Evolutionary conservation across 345 rosid species (phyloP).

Genomic region (Angophora floribunda): DNA sequence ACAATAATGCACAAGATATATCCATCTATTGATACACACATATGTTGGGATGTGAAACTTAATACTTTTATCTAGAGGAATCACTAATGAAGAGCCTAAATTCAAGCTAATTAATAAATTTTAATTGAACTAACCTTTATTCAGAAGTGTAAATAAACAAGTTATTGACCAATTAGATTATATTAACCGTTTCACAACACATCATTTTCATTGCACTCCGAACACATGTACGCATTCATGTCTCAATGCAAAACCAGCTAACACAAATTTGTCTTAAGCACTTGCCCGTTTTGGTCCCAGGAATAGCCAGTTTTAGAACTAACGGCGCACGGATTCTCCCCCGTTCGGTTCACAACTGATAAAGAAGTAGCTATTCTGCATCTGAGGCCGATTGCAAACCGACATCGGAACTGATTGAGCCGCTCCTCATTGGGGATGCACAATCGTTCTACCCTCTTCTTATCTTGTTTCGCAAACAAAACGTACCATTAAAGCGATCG

Average conservation of each 20-base stretch:
- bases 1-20: fast-evolving
- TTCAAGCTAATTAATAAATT: background rate
- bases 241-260: background rate
- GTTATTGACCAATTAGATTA: background rate
- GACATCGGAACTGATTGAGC: background rate
- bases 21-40: background rate
- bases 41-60: background rate
- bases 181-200: background rate
- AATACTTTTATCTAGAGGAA: background rate
- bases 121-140: background rate
- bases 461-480: background rate
- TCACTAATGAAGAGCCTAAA: background rate
- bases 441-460: background rate
- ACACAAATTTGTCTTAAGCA: background rate
- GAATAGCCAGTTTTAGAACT: too few relatives aligned
- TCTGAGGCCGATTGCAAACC: background rate
- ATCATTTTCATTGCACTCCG: background rate
- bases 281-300: background rate
- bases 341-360: background rate
- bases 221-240: background rate
- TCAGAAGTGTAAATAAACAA: background rate
- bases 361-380: background rate
- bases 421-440: background rate
- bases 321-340: background rate
- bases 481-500: background rate